A percentile compares a stretch with the other conserved stretches of the same genome.
phyloP scores from a whole-genome alignment of 2,329 filamentous ascomycete genomes.

The Colletotrichum sp. region DNA sequence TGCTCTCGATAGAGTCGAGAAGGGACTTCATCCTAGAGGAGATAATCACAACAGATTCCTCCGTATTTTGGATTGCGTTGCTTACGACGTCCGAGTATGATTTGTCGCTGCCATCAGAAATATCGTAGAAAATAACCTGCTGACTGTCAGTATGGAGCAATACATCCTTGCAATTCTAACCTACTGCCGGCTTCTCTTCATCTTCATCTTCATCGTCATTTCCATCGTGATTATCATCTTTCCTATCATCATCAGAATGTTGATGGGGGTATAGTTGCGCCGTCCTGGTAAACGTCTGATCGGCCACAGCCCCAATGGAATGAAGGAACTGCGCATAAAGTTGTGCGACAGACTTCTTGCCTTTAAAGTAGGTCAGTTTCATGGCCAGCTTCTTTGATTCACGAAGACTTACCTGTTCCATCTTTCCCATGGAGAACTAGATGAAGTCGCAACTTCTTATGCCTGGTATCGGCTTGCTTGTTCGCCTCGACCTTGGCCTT shows the following conservation, averaged over 20 bases:
- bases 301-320: constrained; percentile 7
- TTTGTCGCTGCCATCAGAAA: no score
- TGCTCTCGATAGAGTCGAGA: background rate
- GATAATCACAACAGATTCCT: background rate
- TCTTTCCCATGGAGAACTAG: background rate
- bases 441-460: background rate
- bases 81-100: no score
- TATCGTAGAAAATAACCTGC: background rate
- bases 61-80: background rate
- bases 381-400: background rate
- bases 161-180: no score
- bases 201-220: no score
- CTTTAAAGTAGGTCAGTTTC: constrained; percentile 21
- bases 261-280: no score
- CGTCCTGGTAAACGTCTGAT: constrained; percentile 25
- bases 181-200: no score
- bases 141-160: no score
- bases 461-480: background rate
- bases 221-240: no score
- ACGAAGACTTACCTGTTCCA: background rate
- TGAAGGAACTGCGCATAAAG: constrained; percentile 59
- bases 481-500: background rate
- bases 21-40: background rate
- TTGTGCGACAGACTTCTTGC: constrained; percentile 65
- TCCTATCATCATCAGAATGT: no score